Base-by-base conservation (phyloP, 768 basidiomycete genomes). In the Rhodotorula diobovata region DNA sequence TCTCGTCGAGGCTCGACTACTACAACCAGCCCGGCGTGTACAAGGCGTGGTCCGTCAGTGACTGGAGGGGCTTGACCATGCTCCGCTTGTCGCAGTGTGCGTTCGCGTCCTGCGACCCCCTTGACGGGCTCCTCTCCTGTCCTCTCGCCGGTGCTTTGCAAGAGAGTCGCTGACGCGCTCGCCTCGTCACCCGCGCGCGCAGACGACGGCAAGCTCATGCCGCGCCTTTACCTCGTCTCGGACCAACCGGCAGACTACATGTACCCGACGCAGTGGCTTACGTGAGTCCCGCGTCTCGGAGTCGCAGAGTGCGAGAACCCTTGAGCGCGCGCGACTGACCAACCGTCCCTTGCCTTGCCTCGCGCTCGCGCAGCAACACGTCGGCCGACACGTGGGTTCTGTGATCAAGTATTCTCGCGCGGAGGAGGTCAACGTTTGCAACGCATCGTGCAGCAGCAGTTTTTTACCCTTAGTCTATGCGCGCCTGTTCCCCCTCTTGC, bases 1-100 rank as follows among this genome's bases (percentile, higher is more conserved):
- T 85, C 11, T 91, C 91, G 35, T 91, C 93, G 78, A 88, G 92
- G 77, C 86, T 95, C 76, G 87, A 91, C 78, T 79, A 82, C 55
- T 95, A 92, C 85, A 89, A 90, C 81, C 77, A 84, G 70, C 87
- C 87, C 18, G 90, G 91, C 76, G 78, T 85, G 60, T 88, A 86
- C 79, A n/a, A 70, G 41, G 70, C 73, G 21, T 94, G 90, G 90
- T 84, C 83, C 53, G 90, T 93, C 75, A 88, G 86, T 81, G 77
- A 81, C 67, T 74, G 72, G 72, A 32, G 72, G 14, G 54, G 89
- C 4, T 78, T 79, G 62, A 84, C 82, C 78, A 89, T 90, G 73
- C 84, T 96, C 11, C 88, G 63, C 20, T 21, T 46, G 8, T 20
- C 20, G 45, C 45, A 46, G 45, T 35, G 71, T 68, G 57, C 48